These are phyloP conservation scores for Candida freyschussii DNA, from an alignment of 1,139 yeast species.

Conservation along the genomic window DNA sequence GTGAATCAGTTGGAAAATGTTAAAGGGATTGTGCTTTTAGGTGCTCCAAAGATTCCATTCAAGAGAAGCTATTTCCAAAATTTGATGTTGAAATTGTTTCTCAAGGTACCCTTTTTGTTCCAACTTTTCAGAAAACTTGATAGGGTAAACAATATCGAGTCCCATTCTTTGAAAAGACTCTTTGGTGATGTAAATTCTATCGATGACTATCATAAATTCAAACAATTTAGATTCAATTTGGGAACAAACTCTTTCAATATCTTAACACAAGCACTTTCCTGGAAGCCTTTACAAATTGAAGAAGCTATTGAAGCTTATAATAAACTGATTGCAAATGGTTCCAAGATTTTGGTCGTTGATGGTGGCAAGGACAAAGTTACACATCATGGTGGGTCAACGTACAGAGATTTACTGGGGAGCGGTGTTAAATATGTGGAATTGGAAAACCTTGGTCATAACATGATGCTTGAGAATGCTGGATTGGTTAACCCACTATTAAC, in stretches of 20 bases:
- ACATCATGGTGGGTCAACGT: constrained; percentile 19
- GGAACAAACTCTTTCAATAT: constrained; percentile 20
- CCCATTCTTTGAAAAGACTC: constrained; percentile 39
- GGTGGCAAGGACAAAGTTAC: constrained; percentile 22
- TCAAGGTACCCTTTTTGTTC: constrained; percentile 40
- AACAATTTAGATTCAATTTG: constrained; percentile 28
- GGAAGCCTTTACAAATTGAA: constrained; percentile 18
- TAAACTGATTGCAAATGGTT: constrained; percentile 1
- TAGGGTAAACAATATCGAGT: constrained; percentile 46
- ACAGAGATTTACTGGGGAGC: constrained; percentile 19
- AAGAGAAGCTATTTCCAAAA: constrained; percentile 10
- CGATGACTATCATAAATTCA: constrained; percentile 18
- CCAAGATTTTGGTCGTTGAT: constrained; percentile 18
- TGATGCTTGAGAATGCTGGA: constrained; percentile 16
- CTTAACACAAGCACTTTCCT: constrained; percentile 16
- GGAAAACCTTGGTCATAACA: constrained; percentile 22
- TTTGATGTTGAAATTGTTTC: constrained; percentile 11
- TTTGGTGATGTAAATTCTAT: constrained; percentile 11
- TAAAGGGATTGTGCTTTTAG: constrained; percentile 45
- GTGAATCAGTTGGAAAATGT: constrained; percentile 24
- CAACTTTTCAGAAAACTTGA: constrained; percentile 49
- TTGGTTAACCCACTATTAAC: constrained; percentile 13
- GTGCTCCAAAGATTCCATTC: constrained; percentile 41
- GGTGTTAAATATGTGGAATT: constrained; percentile 12
- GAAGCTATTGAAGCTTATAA: constrained; percentile 15